Percentiles rank a stretch among this genome's conserved stretches.
Conservation (phyloP, 192 early-diverging fungal species). For the Gamsiella multidivaricata region DNA sequence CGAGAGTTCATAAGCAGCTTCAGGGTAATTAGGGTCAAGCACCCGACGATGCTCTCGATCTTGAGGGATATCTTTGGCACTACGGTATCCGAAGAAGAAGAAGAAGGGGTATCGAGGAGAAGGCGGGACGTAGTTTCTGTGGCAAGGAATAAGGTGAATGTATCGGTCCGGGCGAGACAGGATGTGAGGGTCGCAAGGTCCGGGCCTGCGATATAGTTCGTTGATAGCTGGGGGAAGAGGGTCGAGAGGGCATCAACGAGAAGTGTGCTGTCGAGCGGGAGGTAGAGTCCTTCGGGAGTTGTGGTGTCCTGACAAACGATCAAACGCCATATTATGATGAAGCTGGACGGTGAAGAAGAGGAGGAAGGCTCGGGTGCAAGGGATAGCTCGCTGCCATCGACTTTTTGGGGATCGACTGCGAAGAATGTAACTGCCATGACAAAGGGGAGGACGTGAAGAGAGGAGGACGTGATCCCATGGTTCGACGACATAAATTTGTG, state of each 20-base stretch:
- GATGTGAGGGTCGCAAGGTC: slow-evolving; percentile 4
- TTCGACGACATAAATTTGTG: no score
- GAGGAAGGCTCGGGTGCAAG: not conserved
- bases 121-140: slow-evolving; percentile 13
- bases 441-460: no score
- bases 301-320: not conserved
- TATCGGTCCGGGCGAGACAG: slow-evolving; percentile 21
- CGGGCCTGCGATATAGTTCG: slow-evolving; percentile 14
- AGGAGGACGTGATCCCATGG: no score
- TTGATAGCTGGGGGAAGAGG: slow-evolving; percentile 40
- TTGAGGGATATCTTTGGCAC: not conserved
- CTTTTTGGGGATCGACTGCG: slow-evolving; percentile 15
- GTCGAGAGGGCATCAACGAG: slow-evolving; percentile 10
- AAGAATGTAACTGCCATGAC: slow-evolving; percentile 4
- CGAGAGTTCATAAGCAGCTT: slow-evolving; percentile 55
- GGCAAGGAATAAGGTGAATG: slow-evolving; percentile 40
- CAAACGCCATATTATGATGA: slow-evolving; percentile 36
- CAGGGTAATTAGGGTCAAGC: slow-evolving; percentile 44
- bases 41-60: slow-evolving; percentile 51
- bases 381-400: slow-evolving; percentile 3
- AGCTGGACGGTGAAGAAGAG: not conserved
- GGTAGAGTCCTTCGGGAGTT: not conserved
- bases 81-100: not conserved
- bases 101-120: not conserved
- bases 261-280: slow-evolving; percentile 1